phyloP scores from a whole-genome alignment of 805 yeast species.

The Debaryomyces hansenii region DNA sequence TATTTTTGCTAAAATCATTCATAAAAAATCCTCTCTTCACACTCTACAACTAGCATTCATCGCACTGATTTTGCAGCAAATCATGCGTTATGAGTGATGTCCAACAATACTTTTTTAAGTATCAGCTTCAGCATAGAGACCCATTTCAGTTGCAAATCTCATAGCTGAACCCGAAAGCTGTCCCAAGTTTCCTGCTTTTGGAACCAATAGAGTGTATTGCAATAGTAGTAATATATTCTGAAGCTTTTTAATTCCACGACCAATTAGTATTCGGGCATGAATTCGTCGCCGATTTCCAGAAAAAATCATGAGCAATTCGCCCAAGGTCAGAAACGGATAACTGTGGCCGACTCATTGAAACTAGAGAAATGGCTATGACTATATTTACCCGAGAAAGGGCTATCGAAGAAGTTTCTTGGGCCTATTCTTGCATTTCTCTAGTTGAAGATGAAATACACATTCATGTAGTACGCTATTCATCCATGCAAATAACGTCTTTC shows the following conservation, averaged over 20 bases:
- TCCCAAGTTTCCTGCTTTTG: conserved; percentile 14
- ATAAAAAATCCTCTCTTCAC: too few relatives aligned
- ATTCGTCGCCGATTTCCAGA: conserved; percentile 12
- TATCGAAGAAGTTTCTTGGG: conserved; percentile 4
- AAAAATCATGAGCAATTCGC: conserved; percentile 9
- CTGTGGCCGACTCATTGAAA: conserved; percentile 9
- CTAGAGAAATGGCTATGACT: conserved; percentile 12
- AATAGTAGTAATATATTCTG: conserved; percentile 10
- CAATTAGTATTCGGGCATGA: conserved; percentile 2
- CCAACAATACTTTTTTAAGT: too few relatives aligned
- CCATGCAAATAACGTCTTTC: conserved; percentile 10
- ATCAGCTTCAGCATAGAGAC: conserved; percentile 11
- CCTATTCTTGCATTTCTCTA: conserved; percentile 6
- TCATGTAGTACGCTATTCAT: conserved; percentile 15
- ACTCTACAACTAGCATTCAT: too few relatives aligned
- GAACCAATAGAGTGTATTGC: conserved; percentile 12
- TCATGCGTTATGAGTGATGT: too few relatives aligned
- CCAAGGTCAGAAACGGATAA: conserved; percentile 12
- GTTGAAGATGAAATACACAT: conserved; percentile 7
- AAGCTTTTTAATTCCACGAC: conserved; percentile 9
- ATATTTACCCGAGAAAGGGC: conserved; percentile 11
- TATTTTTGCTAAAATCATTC: too few relatives aligned
- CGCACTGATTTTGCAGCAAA: too few relatives aligned
- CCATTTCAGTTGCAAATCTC: conserved; percentile 14
- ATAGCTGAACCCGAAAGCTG: conserved; percentile 14